A percentile compares a stretch with the other conserved stretches of the same genome.
Evolutionary conservation across 371 early-diverging fungal species (phyloP).

Genomic region (Lichtheimia hyalospora): DNA sequence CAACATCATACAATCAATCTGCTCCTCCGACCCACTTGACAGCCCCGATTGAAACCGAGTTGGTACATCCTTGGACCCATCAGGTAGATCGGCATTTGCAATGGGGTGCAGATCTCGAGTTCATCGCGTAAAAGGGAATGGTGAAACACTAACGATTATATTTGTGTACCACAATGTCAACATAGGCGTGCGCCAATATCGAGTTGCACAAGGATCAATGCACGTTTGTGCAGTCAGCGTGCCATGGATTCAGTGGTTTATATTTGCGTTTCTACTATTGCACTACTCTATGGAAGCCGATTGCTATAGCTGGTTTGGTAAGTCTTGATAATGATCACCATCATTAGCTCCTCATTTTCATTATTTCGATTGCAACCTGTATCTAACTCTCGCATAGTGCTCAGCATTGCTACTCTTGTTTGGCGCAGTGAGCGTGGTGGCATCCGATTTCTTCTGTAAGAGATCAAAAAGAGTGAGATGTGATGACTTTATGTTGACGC

Average conservation of each 20-base stretch:
- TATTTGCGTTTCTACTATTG: conserved; percentile 68
- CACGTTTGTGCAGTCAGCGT: conserved; percentile 51
- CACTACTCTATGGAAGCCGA: conserved; percentile 41
- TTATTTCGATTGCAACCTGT: conserved; percentile 5
- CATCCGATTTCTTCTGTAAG: conserved; percentile 74
- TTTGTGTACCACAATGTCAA: neutral
- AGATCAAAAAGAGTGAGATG: neutral
- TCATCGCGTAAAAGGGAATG: too few relatives aligned
- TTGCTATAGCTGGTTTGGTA: conserved; percentile 45
- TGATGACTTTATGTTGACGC: neutral
- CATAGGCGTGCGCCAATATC: conserved; percentile 48
- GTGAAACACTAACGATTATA: neutral
- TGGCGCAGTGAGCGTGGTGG: conserved; percentile 65
- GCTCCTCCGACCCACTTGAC: too few relatives aligned
- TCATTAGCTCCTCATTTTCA: neutral
- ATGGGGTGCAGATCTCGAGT: too few relatives aligned
- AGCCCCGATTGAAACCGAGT: too few relatives aligned
- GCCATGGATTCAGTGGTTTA: conserved; percentile 52
- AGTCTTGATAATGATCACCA: neutral
- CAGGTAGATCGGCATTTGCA: too few relatives aligned
- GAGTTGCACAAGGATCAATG: conserved; percentile 55
- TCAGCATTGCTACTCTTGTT: conserved; percentile 50
- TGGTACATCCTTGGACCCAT: too few relatives aligned
- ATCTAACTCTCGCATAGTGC: conserved; percentile 18
- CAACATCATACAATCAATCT: too few relatives aligned